Evolutionary conservation across 2,329 filamentous ascomycete species (phyloP), one percentile per base, ranked within the genome.

Genomic region (Colletotrichum sublineola): DNA sequence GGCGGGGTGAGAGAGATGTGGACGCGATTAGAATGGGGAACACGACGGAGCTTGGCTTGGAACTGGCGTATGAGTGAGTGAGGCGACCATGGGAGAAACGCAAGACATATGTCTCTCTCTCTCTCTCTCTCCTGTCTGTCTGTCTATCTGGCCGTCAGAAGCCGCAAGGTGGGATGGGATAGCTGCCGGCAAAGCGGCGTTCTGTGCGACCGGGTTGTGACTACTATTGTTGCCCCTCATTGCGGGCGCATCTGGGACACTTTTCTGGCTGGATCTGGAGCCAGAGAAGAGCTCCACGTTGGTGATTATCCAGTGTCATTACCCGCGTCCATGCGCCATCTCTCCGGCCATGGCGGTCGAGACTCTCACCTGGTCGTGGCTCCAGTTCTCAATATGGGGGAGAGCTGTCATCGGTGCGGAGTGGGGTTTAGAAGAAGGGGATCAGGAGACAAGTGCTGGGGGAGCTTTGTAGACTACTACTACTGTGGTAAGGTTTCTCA

Each of bases 161-260:
- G 14, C 15, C 52, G 31, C 31, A 36, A 12, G 52, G 31, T 24
- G 53, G 53, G 53, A 36, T 56, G 42, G 15, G 5, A 44, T 20
- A 38, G 33, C 50, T 53, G 29, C 29, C n/a, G 29, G 48, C 48
- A 29, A 29, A 44, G 60, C 63, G 53, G 42, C 55, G 46, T 63
- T 29, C 31, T 33, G 55, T 68, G n/a, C 44, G 20, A 29, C 46
- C 40, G 50, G 55, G 24, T 24, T 24, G 24, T 24, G 24, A 24
- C 24, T 24, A 24, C 24, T 24, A 24, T 24, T 24, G 24, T 24
- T 24, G 24, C 24, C 24, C 24, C 33, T 70, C 63, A 62, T 62
- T 71, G 68, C 57, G 63, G 68, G 68, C 63, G 68, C 64, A 33
- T 68, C 63, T 52, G 14, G 36, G 56, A 57, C 40, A 48, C 44